These are phyloP conservation scores for Boletus patriciae DNA, from an alignment of 768 basidiomycete genomes.

Conservation along the genomic window DNA sequence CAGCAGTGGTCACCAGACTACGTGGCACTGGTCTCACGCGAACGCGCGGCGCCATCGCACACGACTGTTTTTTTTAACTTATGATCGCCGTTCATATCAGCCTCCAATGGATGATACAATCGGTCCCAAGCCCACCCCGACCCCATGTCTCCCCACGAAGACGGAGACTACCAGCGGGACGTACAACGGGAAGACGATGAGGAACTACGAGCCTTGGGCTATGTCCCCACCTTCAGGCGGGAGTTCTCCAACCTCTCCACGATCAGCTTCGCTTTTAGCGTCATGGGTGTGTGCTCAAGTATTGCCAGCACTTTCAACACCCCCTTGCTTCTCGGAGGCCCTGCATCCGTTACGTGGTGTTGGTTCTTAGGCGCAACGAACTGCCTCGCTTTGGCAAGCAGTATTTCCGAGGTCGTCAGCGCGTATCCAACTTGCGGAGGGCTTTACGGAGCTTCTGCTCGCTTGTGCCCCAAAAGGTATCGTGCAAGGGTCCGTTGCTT, in stretches of 20 bases:
- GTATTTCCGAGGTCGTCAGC: constrained; percentile 33
- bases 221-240: constrained; percentile 38
- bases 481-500: constrained; percentile 53
- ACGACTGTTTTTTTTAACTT: not conserved
- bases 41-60: not conserved
- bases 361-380: constrained; percentile 33
- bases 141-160: constrained; percentile 3
- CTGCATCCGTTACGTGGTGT: constrained; percentile 38
- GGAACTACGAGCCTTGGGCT: constrained; percentile 30
- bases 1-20: too few relatives aligned
- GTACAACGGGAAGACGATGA: constrained; percentile 16
- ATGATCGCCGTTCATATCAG: not conserved
- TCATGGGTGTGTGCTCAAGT: constrained; percentile 40
- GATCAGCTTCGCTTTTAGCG: constrained; percentile 34
- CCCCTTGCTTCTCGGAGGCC: constrained; percentile 38
- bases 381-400: constrained; percentile 32
- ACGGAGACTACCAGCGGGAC: not conserved
- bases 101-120: not conserved
- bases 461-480: constrained; percentile 61
- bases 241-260: constrained; percentile 45
- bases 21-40: not conserved
- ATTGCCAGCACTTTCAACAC: constrained; percentile 41
- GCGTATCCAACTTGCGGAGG: constrained; percentile 34
- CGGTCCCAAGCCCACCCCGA: not conserved
- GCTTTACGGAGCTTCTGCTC: constrained; percentile 75